Conservation (phyloP, 2,329 filamentous ascomycete species). For the Penicillium polonicum region DNA sequence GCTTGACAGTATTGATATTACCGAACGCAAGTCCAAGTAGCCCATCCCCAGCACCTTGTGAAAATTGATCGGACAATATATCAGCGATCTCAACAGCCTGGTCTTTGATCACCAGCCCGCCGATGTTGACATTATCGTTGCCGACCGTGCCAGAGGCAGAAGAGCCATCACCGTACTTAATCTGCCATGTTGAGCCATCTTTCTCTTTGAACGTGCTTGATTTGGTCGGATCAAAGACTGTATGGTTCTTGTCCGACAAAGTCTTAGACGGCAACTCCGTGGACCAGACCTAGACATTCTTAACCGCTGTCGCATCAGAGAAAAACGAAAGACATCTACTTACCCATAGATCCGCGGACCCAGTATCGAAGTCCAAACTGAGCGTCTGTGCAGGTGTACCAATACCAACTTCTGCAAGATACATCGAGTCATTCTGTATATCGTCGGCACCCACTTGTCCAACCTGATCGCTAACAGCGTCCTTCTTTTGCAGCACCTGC, state of each 20-base stretch:
- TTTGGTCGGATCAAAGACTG: constrained; percentile 59
- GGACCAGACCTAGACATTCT: constrained; percentile 52
- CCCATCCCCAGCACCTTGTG: constrained; percentile 58
- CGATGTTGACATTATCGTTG: constrained; percentile 61
- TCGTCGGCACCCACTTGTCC: constrained; percentile 61
- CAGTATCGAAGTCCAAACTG: constrained; percentile 68
- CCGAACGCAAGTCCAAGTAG: constrained; percentile 66
- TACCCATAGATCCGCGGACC: constrained; percentile 69
- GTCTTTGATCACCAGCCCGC: constrained; percentile 59
- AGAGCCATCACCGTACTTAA: constrained; percentile 68
- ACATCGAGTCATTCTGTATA: constrained; percentile 65
- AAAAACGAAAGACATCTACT: constrained; percentile 16
- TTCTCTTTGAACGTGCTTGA: constrained; percentile 59
- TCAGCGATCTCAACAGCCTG: constrained; percentile 67
- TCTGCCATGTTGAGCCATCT: constrained; percentile 58
- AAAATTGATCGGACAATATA: constrained; percentile 58
- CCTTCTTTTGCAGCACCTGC: constrained; percentile 53
- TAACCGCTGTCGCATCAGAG: constrained; percentile 8
- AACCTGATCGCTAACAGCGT: constrained; percentile 32
- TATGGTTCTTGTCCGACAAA: constrained; percentile 45
- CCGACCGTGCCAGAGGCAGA: constrained; percentile 64
- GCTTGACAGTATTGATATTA: constrained; percentile 62
- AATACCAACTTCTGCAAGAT: constrained; percentile 63
- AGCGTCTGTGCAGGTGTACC: constrained; percentile 64
- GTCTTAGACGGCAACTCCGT: constrained; percentile 47